These are phyloP conservation scores for Postia placenta DNA, from an alignment of 768 basidiomycete species.

Conservation along the genomic window DNA sequence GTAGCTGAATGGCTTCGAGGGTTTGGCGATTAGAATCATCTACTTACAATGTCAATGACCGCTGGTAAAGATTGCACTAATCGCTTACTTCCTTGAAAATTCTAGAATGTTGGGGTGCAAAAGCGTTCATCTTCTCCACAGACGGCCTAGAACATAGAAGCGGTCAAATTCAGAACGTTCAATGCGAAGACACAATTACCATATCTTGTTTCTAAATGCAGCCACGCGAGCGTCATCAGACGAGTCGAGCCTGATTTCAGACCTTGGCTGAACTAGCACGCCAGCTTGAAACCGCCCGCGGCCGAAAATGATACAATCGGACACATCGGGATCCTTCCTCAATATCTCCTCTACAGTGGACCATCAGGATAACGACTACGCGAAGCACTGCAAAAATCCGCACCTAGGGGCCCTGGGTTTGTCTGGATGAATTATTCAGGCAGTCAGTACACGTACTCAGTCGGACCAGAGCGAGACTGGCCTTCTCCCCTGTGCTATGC, in stretches of 20 bases:
- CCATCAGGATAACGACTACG: slow-evolving; percentile 6
- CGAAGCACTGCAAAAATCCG: background rate
- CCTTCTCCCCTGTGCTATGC: slow-evolving; percentile 36
- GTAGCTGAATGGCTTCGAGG: slow-evolving; percentile 23
- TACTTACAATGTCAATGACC: slow-evolving; percentile 6
- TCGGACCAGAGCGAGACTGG: slow-evolving; percentile 3
- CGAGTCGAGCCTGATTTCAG: slow-evolving; percentile 25
- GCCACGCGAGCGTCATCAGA: slow-evolving; percentile 21
- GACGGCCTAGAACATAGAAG: slow-evolving; percentile 16
- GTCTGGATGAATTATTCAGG: slow-evolving; percentile 20
- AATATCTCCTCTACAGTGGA: slow-evolving; percentile 31
- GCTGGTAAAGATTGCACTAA: background rate
- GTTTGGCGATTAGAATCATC: slow-evolving; percentile 25
- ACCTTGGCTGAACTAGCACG: slow-evolving; percentile 32
- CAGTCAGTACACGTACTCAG: background rate
- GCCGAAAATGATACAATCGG: slow-evolving; percentile 33
- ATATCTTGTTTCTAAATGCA: slow-evolving; percentile 31
- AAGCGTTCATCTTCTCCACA: slow-evolving; percentile 34
- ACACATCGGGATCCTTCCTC: slow-evolving; percentile 26
- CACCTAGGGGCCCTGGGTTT: slow-evolving; percentile 33
- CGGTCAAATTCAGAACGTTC: background rate
- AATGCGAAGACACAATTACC: slow-evolving; percentile 17
- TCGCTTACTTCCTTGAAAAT: slow-evolving; percentile 40
- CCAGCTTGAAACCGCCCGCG: slow-evolving; percentile 34
- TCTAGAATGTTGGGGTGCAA: slow-evolving; percentile 38